Percentiles rank a stretch among this genome's conserved stretches.
These are phyloP conservation scores for Sinapis alba DNA, from an alignment of 441 rosid genomes.

Conservation along the genomic window DNA sequence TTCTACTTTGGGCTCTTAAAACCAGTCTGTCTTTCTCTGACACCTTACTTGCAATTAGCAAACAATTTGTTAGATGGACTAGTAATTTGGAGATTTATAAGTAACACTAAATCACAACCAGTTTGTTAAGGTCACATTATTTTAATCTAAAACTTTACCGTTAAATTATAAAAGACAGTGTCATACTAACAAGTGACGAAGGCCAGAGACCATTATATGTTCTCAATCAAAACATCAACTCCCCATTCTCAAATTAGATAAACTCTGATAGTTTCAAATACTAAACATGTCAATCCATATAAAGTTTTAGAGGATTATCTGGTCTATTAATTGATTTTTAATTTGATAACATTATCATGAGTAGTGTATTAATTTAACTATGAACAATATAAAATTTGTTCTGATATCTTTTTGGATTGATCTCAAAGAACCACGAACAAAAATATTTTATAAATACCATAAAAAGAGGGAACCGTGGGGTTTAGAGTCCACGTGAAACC, in stretches of 20 bases:
- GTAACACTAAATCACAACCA: background rate
- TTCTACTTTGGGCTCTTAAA: background rate
- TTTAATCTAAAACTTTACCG: background rate
- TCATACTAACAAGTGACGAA: background rate
- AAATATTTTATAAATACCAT: background rate
- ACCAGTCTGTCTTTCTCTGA: background rate
- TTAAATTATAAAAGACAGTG: background rate
- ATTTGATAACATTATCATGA: background rate
- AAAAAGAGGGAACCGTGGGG: constrained; percentile 15
- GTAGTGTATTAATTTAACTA: background rate
- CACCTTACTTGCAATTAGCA: background rate
- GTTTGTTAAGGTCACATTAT: background rate
- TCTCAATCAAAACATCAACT: constrained; percentile 14
- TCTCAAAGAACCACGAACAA: constrained; percentile 10
- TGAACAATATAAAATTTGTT: background rate
- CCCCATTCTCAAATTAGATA: background rate
- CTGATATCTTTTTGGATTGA: background rate
- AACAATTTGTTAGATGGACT: background rate
- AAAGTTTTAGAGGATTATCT: background rate
- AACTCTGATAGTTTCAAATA: background rate
- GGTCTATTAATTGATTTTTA: constrained; percentile 57
- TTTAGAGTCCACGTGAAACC: constrained; percentile 29
- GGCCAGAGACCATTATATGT: background rate
- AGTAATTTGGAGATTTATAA: background rate
- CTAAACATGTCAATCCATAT: background rate